Percentiles rank a stretch among this genome's conserved stretches.
phyloP scores from a whole-genome alignment of 257 asterid species.

The Echium plantagineum region DNA sequence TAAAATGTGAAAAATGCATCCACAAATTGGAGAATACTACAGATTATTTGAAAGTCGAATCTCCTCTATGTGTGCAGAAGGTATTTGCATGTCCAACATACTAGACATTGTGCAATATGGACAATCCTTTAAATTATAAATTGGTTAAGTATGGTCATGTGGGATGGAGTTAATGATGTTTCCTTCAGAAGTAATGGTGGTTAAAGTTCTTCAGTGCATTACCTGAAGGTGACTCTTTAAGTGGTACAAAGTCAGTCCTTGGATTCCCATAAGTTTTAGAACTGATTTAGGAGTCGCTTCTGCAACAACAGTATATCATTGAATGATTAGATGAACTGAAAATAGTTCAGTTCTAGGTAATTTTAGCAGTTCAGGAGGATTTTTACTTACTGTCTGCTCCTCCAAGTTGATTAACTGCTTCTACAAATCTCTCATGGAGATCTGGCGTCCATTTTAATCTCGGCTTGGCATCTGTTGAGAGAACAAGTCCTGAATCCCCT shows the following conservation, averaged over 20 bases:
- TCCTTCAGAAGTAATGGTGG: slow-evolving; percentile 5
- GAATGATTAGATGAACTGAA: background rate
- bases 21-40: too few species aligned
- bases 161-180: background rate
- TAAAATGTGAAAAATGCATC: too few species aligned
- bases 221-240: slow-evolving; percentile 98
- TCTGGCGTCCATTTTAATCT: slow-evolving; percentile 92
- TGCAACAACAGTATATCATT: slow-evolving; percentile 19
- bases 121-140: too few species aligned
- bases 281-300: slow-evolving; percentile 99
- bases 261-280: slow-evolving; percentile 91
- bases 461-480: slow-evolving; percentile 98
- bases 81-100: background rate
- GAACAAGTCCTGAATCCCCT: slow-evolving; percentile 83
- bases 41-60: background rate
- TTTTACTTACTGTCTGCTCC: slow-evolving; percentile 92
- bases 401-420: slow-evolving; percentile 94
- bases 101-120: background rate
- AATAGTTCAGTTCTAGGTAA: slow-evolving; percentile 8
- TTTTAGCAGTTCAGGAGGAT: background rate
- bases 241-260: slow-evolving; percentile 84
- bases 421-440: slow-evolving; percentile 78
- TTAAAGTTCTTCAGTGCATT: slow-evolving; percentile 9
- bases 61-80: background rate
- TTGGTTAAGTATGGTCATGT: background rate